A percentile compares a stretch with the other conserved stretches of the same genome.
phyloP scores from a whole-genome alignment of 805 yeast species.

The Kazachstania taianensis region DNA sequence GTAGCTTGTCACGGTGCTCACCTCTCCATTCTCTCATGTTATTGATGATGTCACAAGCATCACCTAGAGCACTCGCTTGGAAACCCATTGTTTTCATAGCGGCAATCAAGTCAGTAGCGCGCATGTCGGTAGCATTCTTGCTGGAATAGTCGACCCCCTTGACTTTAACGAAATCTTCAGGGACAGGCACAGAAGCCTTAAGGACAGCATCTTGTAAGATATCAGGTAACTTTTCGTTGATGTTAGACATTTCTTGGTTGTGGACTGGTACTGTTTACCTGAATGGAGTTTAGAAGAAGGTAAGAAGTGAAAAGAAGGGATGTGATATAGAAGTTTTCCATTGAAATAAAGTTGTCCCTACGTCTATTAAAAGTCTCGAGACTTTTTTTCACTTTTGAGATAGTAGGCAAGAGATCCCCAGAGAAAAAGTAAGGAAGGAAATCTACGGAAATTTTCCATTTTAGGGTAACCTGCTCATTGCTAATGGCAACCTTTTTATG shows the following conservation, averaged over 20 bases:
- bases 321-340: no score
- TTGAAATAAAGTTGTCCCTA: no score
- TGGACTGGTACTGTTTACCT: no score
- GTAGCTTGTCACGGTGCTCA: conserved; percentile 52
- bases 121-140: conserved; percentile 63
- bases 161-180: conserved; percentile 68
- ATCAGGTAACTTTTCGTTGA: conserved; percentile 43
- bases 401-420: no score
- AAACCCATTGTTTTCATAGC: conserved; percentile 95
- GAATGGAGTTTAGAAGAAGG: no score
- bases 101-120: conserved; percentile 65
- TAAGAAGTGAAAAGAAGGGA: no score
- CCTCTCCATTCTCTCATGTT: conserved; percentile 95
- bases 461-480: no score
- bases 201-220: conserved; percentile 87
- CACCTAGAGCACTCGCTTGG: conserved; percentile 80
- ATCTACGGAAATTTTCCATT: no score
- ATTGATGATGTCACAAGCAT: conserved; percentile 87
- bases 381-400: no score
- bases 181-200: conserved; percentile 76
- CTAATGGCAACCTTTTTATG: no score
- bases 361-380: no score
- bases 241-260: conserved; percentile 5
- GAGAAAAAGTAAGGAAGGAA: no score
- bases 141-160: conserved; percentile 84